Evolutionary conservation across 2,329 filamentous ascomycete species (phyloP), one percentile per base, ranked within the genome.

Genomic region (Exophiala aquamarina): DNA sequence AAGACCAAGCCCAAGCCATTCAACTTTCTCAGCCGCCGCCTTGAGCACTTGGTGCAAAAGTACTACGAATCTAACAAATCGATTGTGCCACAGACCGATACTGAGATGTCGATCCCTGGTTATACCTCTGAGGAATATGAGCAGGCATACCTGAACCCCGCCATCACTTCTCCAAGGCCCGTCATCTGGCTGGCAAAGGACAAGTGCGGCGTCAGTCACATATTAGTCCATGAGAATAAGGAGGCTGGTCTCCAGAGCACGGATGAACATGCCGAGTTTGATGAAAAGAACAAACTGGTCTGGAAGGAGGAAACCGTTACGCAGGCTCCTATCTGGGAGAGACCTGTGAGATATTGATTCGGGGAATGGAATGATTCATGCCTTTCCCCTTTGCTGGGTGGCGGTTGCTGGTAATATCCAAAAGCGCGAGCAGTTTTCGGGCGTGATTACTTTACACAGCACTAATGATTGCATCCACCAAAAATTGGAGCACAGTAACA

Each of bases 171-270:
- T 49, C 57, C 73, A 41, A 70, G 78, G 3, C 87, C 87, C 1
- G 72, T 86, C 28, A 70, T 95, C 3, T 95, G 90, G 90, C 87
- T 95, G 19, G 89, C 90, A 0, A 74, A 79, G 46, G 90, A 95
- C 61, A 69, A 76, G 1, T 82, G 82, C 38, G 87, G 89, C 3
- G 79, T 95, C 29, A 89, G 84, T 44, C 77, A 75, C 55, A 84
- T 91, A 61, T 89, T 95, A 66, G 74, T 93, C 26, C 73, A 75
- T n/a, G 84, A 90, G 54, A 89, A 86, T 1, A 74, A 75, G 57
- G 77, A 77, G 52, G 74, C 84, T n/a, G 50, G 50, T 4, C 86
- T 89, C 31, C 80, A 81, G 0, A 92, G 92, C 42, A 92, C 87
- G 0, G 89, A 95, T 62, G 83, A 88, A 54, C 84, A 82, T 3